A percentile compares a stretch with the other conserved stretches of the same genome.
Evolutionary conservation across 352 stramenopile genomes (phyloP).

Genomic region (Globisporangium spiculum): DNA sequence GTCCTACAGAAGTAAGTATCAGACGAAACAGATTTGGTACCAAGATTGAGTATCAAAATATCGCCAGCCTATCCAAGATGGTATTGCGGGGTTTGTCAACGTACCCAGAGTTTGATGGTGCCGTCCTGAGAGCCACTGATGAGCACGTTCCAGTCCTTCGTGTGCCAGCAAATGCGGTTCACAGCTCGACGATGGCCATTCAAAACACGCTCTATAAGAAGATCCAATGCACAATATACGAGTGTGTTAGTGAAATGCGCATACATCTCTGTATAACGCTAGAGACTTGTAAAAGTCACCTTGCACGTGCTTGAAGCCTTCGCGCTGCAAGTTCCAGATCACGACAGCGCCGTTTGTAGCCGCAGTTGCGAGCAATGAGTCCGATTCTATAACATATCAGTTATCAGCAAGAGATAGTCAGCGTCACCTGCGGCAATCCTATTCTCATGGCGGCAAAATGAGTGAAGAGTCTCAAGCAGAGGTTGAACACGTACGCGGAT

Average conservation of each 20-base stretch:
- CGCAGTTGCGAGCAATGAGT: constrained; percentile 81
- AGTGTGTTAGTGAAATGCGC: not conserved
- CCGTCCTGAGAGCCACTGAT: constrained; percentile 86
- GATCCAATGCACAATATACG: not conserved
- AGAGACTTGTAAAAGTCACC: constrained; percentile 27
- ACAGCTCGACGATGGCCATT: constrained; percentile 80
- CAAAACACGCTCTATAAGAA: constrained; percentile 59
- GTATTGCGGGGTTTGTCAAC: not conserved
- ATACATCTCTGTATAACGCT: too few relatives aligned
- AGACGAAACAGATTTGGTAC: constrained; percentile 2
- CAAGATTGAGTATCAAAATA: not conserved
- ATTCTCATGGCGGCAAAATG: not conserved
- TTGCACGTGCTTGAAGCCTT: constrained; percentile 88
- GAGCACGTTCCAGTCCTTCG: constrained; percentile 71
- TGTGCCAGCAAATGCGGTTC: constrained; percentile 89
- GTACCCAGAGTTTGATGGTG: constrained; percentile 86
- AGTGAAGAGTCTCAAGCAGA: not conserved
- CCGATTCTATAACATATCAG: constrained; percentile 41
- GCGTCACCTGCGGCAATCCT: not conserved
- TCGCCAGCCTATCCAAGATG: not conserved
- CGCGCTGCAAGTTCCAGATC: constrained; percentile 86
- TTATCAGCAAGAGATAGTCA: not conserved
- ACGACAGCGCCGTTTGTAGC: constrained; percentile 83
- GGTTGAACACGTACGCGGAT: constrained; percentile 56
- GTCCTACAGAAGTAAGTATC: constrained; percentile 37